phyloP scores from a whole-genome alignment of 2,329 filamentous ascomycete genomes.

The Colletotrichum zoysiae region DNA sequence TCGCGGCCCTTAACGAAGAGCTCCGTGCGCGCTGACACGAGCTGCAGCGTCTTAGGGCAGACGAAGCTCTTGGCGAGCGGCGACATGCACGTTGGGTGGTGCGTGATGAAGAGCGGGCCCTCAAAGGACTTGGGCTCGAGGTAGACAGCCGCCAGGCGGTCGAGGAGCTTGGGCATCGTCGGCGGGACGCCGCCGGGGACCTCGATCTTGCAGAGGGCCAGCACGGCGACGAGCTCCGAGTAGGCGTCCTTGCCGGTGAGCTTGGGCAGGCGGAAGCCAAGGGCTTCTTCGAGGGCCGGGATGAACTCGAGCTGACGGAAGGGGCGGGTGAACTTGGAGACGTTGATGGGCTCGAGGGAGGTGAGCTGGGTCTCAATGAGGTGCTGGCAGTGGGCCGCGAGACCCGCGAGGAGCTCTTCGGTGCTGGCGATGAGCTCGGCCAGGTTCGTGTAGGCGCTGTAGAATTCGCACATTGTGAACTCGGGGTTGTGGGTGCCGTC shows the following conservation, averaged over 20 bases:
- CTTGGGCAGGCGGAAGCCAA: conserved; percentile 75
- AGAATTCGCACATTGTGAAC: conserved; percentile 98
- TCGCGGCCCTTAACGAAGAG: conserved; percentile 86
- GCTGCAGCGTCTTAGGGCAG: conserved; percentile 76
- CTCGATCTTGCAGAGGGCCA: conserved; percentile 70
- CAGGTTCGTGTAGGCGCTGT: conserved; percentile 85
- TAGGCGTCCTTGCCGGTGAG: conserved; percentile 68
- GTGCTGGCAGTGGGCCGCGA: conserved; percentile 65
- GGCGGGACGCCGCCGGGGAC: conserved; percentile 71
- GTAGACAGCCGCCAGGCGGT: conserved; percentile 80
- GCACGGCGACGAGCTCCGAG: conserved; percentile 64
- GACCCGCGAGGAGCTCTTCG: conserved; percentile 74
- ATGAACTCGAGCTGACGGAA: conserved; percentile 85
- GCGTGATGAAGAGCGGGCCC: conserved; percentile 83
- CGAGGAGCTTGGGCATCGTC: conserved; percentile 78
- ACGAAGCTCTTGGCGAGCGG: conserved; percentile 89
- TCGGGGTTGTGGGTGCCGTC: conserved; percentile 96
- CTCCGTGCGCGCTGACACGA: conserved; percentile 85
- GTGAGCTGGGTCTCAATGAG: conserved; percentile 60
- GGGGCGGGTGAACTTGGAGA: conserved; percentile 62
- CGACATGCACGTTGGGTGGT: conserved; percentile 92
- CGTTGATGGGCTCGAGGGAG: conserved; percentile 61
- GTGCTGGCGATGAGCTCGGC: conserved; percentile 81
- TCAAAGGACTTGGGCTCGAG: conserved; percentile 80
- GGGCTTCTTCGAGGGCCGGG: conserved; percentile 77